Evolutionary conservation across 2,329 filamentous ascomycete genomes (phyloP), one percentile per base, ranked within the genome.

Genomic region (Epichloe hybrida): DNA sequence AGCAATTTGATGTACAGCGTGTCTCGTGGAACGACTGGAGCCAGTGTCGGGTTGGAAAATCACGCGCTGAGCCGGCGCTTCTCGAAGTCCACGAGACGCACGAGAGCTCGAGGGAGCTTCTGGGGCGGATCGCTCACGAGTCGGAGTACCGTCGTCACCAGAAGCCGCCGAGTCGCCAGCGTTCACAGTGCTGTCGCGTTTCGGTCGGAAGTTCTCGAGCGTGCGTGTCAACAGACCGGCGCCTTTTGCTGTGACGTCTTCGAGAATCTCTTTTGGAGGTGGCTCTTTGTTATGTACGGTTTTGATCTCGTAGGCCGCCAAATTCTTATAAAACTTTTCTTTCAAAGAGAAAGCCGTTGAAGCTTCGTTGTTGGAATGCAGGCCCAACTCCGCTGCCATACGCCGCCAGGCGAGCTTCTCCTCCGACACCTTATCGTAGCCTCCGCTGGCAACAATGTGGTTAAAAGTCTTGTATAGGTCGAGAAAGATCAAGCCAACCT

Each of bases 271-370:
- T 58, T 86, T 88, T 5, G 88, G 88, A 15, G 89, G 89, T 0
- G 89, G 89, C 55, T 89, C 86, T 66, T 85, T 82, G 50, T 82
- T 78, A 68, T 90, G 85, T 41, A 89, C 70, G 11, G 81, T 84
- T 45, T 79, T 80, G 61, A 95, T 93, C 67, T 95, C 89, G 67
- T 86, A 95, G 2, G 89, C 88, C 12, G 85, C 84, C 43, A 95
- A 77, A 60, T 91, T 88, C 66, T 88, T 90, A 72, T 94, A 94
- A 70, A 93, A 95, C 55, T 86, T 82, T 51, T 86, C 84, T 70
- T 95, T 95, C 51, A 95, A 72, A 53, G 85, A 79, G 68, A 94
- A 95, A 13, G 88, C 88, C 53, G 88, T 81, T n/a, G 88, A 87
- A 6, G 88, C 77, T 55, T 87, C 81, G 62, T 91, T 89, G 60